Evolutionary conservation across 176 grass and related monocot genomes (phyloP).

Genomic region (Oryza punctata): DNA sequence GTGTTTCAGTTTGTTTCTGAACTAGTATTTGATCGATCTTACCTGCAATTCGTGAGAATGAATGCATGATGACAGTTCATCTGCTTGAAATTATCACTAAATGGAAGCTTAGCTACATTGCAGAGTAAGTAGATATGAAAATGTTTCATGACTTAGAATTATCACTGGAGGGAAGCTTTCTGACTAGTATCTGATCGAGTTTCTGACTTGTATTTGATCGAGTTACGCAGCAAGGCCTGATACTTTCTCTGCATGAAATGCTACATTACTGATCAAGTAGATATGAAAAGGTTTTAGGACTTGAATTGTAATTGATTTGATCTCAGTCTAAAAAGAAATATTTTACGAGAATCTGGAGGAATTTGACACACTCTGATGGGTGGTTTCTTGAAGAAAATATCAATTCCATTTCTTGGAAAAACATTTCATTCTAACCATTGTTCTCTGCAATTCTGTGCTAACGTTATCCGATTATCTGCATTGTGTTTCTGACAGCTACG

Average conservation of each 20-base stretch:
- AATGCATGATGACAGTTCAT: not conserved
- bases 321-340: not conserved
- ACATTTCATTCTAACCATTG: not conserved
- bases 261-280: too few species aligned
- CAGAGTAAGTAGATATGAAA: not conserved
- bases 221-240: too few species aligned
- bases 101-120: too few species aligned
- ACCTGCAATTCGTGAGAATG: not conserved
- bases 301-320: not conserved
- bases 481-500: not conserved
- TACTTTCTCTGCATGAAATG: not conserved
- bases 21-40: not conserved
- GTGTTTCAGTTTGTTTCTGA: not conserved
- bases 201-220: not conserved
- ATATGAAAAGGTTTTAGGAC: slow-evolving; percentile 13
- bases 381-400: not conserved
- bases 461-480: not conserved
- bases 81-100: too few species aligned
- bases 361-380: not conserved
- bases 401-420: not conserved
- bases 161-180: not conserved
- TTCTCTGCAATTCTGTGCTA: not conserved
- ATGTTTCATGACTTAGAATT: not conserved
- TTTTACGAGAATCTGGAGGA: not conserved
- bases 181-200: not conserved